phyloP scores from a whole-genome alignment of 169 alveolate species.

The Eimeria tenella region DNA sequence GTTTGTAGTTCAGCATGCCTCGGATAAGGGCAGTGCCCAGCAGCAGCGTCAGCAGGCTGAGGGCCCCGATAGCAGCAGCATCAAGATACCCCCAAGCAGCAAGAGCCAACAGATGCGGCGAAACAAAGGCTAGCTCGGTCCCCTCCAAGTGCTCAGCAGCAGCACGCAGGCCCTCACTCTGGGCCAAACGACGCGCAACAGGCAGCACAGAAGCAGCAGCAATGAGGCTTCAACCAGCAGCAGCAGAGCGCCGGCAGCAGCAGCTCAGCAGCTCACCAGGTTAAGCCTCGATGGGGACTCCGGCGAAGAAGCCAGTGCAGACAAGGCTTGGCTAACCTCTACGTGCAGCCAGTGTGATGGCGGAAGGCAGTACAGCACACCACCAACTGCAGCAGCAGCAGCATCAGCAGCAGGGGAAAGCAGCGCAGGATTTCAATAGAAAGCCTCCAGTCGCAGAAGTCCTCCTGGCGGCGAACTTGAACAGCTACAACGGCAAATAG shows the following conservation, averaged over 20 bases:
- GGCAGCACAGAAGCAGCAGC: too few relatives aligned
- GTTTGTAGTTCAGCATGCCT: conserved; percentile 37
- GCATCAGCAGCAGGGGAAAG: neutral
- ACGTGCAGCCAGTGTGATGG: conserved; percentile 8
- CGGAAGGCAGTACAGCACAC: conserved; percentile 1
- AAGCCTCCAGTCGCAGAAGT: neutral
- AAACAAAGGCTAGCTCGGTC: neutral
- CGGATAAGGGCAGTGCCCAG: neutral
- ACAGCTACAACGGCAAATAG: neutral
- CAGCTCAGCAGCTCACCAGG: too few relatives aligned
- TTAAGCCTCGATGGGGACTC: neutral
- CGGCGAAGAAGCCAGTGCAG: neutral
- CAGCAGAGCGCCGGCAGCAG: too few relatives aligned
- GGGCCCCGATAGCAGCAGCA: neutral
- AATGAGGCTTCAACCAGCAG: too few relatives aligned
- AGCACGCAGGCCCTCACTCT: neutral
- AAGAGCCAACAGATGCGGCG: neutral
- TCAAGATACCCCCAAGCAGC: conserved; percentile 23
- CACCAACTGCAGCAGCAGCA: conserved; percentile 25
- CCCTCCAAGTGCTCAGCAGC: neutral
- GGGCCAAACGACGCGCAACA: too few relatives aligned
- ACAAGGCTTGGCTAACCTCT: neutral
- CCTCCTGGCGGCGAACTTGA: neutral
- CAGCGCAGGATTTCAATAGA: neutral
- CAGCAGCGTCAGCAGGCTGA: neutral